phyloP scores from a whole-genome alignment of 129 eudicot genomes.

The Rutidosis leptorrhynchoides region DNA sequence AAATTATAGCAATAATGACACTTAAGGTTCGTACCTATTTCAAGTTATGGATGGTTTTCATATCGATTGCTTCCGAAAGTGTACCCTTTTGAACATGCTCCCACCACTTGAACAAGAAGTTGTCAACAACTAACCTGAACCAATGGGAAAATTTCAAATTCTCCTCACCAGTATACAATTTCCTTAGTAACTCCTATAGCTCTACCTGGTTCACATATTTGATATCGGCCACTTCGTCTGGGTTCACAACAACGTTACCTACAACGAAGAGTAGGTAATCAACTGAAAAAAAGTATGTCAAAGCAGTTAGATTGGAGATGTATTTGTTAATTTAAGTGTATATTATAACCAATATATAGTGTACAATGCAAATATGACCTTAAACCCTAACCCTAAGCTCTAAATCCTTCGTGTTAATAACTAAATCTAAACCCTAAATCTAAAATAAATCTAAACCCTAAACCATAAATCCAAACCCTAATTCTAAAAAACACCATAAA shows the following conservation, averaged over 20 bases:
- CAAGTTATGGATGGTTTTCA: slow-evolving; percentile 94
- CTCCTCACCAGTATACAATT: slow-evolving; percentile 91
- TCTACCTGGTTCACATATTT: slow-evolving; percentile 66
- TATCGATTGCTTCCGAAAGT: slow-evolving; percentile 64
- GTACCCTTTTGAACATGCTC: slow-evolving; percentile 80
- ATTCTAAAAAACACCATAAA: too few species aligned
- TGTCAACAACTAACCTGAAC: slow-evolving; percentile 92
- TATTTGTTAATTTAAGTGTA: too few species aligned
- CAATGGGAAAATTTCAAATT: slow-evolving; percentile 90
- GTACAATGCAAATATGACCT: too few species aligned
- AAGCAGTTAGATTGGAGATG: too few species aligned
- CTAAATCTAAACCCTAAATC: too few species aligned
- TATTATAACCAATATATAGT: too few species aligned
- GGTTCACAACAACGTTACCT: slow-evolving; percentile 67
- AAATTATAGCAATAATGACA: neutral
- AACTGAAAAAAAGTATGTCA: slow-evolving; percentile 45
- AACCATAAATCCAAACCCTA: too few species aligned
- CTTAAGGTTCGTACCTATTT: slow-evolving; percentile 2
- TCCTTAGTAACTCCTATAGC: slow-evolving; percentile 69
- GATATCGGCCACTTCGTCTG: slow-evolving; percentile 83
- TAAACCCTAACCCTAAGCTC: too few species aligned
- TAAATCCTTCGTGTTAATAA: too few species aligned
- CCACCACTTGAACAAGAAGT: slow-evolving; percentile 95
- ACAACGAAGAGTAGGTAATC: slow-evolving; percentile 93
- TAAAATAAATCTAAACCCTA: too few species aligned